phyloP scores from a whole-genome alignment of 768 basidiomycete species.

The Lyophyllum atratum region DNA sequence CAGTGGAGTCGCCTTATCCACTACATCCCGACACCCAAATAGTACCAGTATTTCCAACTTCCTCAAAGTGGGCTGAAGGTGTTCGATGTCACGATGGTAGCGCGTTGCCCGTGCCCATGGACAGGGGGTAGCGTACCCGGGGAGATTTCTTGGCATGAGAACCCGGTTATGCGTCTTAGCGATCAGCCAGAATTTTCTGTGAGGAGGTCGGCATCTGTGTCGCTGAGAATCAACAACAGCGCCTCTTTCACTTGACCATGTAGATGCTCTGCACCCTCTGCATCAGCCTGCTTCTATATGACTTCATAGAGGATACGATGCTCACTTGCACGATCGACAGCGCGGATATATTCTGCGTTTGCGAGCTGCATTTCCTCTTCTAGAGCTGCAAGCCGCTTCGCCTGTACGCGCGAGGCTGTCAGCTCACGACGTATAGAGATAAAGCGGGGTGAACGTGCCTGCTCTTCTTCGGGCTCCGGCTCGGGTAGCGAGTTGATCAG shows the following conservation, averaged over 20 bases:
- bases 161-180: not conserved
- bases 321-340: constrained; percentile 78
- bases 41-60: no score
- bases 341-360: constrained; percentile 74
- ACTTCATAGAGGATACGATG: constrained; percentile 14
- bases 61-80: no score
- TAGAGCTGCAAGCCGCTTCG: constrained; percentile 62
- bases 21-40: no score
- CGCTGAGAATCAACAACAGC: constrained; percentile 55
- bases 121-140: no score
- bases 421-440: not conserved
- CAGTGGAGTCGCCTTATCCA: no score
- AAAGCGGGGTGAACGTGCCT: constrained; percentile 43
- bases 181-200: constrained; percentile 4
- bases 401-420: constrained; percentile 39
- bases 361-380: constrained; percentile 72
- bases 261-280: constrained; percentile 48
- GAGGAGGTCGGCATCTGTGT: constrained; percentile 40
- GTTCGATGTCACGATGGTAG: no score
- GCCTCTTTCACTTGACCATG: constrained; percentile 63
- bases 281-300: not conserved
- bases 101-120: no score
- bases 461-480: constrained; percentile 76
- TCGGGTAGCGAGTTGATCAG: constrained; percentile 80
- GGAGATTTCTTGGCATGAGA: no score